A percentile compares a stretch with the other conserved stretches of the same genome.
Conservation (phyloP, 1,139 yeast species). For the Protomyces gravidus region DNA sequence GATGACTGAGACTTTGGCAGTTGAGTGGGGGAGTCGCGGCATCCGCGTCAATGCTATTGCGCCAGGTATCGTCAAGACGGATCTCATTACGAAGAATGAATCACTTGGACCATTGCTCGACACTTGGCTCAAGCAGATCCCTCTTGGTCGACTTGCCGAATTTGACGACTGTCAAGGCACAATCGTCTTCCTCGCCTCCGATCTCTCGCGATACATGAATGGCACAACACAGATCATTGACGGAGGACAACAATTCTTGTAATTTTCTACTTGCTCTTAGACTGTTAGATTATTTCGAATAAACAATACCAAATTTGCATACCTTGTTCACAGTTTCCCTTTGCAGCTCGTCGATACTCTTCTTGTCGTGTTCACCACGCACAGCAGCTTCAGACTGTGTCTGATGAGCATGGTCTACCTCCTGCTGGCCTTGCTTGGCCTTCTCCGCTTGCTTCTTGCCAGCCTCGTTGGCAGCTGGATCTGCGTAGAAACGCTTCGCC, state of each 20-base stretch:
- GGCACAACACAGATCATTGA: conserved; percentile 64
- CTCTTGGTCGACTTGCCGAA: conserved; percentile 27
- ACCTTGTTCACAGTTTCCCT: conserved; percentile 23
- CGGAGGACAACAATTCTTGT: conserved; percentile 48
- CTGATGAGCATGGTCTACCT: conserved; percentile 24
- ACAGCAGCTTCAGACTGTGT: conserved; percentile 26
- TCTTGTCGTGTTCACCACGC: conserved; percentile 18
- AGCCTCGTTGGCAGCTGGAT: conserved; percentile 22
- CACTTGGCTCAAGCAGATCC: conserved; percentile 43
- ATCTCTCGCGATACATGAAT: conserved; percentile 62
- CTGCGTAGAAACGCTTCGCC: conserved; percentile 9
- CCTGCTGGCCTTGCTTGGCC: conserved; percentile 20
- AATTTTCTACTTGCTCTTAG: background rate
- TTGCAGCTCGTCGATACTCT: conserved; percentile 22
- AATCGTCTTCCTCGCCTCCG: conserved; percentile 59
- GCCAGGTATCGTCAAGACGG: conserved; percentile 59
- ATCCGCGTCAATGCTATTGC: conserved; percentile 55
- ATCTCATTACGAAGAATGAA: conserved; percentile 23
- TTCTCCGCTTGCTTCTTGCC: conserved; percentile 26
- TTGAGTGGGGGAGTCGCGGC: conserved; percentile 56
- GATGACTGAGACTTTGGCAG: conserved; percentile 52
- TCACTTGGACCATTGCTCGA: conserved; percentile 18
- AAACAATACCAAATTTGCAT: too few relatives aligned
- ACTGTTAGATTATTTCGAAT: background rate
- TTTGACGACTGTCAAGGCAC: conserved; percentile 65